A percentile compares a stretch with the other conserved stretches of the same genome.
Evolutionary conservation across 163 green algal species (phyloP).

Genomic region (Scenedesmus sp.): DNA sequence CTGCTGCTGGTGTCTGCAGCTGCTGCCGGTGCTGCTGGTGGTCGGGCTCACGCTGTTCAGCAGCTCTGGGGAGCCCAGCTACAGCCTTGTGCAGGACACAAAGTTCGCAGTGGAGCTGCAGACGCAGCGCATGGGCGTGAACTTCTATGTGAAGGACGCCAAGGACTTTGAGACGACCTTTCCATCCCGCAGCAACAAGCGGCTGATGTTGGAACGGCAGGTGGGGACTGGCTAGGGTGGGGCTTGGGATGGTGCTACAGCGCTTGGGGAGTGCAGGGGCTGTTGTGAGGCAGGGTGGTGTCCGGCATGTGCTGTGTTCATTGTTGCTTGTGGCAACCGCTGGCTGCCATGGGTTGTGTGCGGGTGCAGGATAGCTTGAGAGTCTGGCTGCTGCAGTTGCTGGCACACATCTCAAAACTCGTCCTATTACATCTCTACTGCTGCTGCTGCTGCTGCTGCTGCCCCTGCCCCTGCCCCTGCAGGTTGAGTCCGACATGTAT

Average conservation of each 20-base stretch:
- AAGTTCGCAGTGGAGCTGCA: slow-evolving; percentile 20
- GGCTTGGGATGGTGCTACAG: too few species aligned
- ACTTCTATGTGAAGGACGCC: slow-evolving; percentile 61
- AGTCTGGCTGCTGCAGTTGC: neutral
- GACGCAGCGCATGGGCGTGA: slow-evolving; percentile 47
- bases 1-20: slow-evolving; percentile 31
- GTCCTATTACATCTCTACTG: too few species aligned
- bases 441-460: neutral
- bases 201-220: slow-evolving; percentile 55
- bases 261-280: neutral
- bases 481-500: slow-evolving; percentile 69
- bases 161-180: slow-evolving; percentile 57
- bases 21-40: slow-evolving; percentile 64
- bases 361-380: too few species aligned
- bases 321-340: too few species aligned
- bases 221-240: too few species aligned
- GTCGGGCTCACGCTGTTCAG: slow-evolving; percentile 63
- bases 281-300: neutral
- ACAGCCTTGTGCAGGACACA: slow-evolving; percentile 38
- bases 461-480: slow-evolving; percentile 1
- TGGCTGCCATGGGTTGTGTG: too few species aligned
- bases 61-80: slow-evolving; percentile 12
- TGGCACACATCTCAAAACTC: too few species aligned
- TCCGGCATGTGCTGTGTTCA: too few species aligned
- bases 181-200: slow-evolving; percentile 10